Conservation (phyloP, 2,329 filamentous ascomycete genomes). For the Colletotrichum chrysophilum region DNA sequence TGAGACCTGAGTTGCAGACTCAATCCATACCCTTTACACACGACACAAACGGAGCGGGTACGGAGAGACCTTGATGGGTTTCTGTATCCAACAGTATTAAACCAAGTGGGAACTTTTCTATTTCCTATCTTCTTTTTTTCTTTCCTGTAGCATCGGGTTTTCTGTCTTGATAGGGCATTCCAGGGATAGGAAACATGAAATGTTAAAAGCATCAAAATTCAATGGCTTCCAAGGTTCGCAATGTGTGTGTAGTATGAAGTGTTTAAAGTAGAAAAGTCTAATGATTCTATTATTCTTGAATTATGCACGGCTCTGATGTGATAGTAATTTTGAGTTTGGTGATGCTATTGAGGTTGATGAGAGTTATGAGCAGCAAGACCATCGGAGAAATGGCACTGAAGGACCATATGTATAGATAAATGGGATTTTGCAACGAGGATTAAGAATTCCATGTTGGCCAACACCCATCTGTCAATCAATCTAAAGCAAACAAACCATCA, state of each 20-base stretch:
- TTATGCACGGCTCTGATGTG: neutral
- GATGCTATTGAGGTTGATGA: neutral
- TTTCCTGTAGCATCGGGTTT: slow-evolving; percentile 30
- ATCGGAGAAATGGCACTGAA: neutral
- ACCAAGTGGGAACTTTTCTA: slow-evolving; percentile 21
- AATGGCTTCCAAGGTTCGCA: neutral
- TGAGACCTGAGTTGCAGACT: slow-evolving; percentile 8
- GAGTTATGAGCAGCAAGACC: neutral
- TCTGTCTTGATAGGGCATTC: slow-evolving; percentile 24
- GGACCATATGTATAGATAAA: neutral
- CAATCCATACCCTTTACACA: slow-evolving; percentile 19
- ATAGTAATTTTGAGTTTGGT: neutral
- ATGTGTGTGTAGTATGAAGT: slow-evolving; percentile 23
- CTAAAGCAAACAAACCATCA: neutral
- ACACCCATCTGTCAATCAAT: neutral
- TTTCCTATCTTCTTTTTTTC: slow-evolving; percentile 24
- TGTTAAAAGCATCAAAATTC: slow-evolving; percentile 26
- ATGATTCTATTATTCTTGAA: neutral
- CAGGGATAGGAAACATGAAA: slow-evolving; percentile 39
- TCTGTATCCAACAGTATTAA: slow-evolving; percentile 22
- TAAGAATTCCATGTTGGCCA: neutral
- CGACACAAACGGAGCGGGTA: slow-evolving; percentile 18
- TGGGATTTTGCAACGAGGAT: neutral
- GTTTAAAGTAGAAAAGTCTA: slow-evolving; percentile 24
- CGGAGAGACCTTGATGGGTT: slow-evolving; percentile 9